Evolutionary conservation across 2,329 filamentous ascomycete genomes (phyloP).

Genomic region (Pleomassaria siparia): DNA sequence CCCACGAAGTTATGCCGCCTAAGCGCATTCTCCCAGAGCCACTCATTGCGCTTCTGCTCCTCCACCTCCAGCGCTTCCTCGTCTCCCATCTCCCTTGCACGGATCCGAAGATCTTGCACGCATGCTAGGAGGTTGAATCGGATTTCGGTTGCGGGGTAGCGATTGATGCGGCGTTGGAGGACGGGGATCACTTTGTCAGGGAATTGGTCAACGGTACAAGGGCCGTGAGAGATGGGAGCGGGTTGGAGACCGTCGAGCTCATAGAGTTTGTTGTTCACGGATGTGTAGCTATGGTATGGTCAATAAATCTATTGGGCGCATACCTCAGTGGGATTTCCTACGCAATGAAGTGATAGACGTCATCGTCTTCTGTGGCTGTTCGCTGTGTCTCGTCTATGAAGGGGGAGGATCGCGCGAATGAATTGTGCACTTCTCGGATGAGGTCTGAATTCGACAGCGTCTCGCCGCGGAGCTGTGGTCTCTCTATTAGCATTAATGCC

Average conservation of each 20-base stretch:
- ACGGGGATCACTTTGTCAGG: slow-evolving; percentile 82
- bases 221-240: slow-evolving; percentile 84
- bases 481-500: too few species aligned
- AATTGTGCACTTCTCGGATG: slow-evolving; percentile 74
- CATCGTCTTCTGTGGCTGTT: slow-evolving; percentile 71
- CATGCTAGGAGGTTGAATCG: slow-evolving; percentile 95
- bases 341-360: slow-evolving; percentile 97
- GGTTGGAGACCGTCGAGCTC: slow-evolving; percentile 95
- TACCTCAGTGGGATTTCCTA: slow-evolving; percentile 15
- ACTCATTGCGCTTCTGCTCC: slow-evolving; percentile 79
- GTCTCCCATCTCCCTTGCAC: slow-evolving; percentile 81
- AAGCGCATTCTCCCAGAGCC: slow-evolving; percentile 94
- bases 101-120: slow-evolving; percentile 77
- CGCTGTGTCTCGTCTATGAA: slow-evolving; percentile 90
- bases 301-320: slow-evolving; percentile 7
- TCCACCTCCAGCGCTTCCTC: slow-evolving; percentile 74
- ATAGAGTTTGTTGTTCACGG: slow-evolving; percentile 77
- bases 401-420: slow-evolving; percentile 82
- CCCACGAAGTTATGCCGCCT: slow-evolving; percentile 94
- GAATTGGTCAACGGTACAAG: slow-evolving; percentile 71
- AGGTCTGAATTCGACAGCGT: slow-evolving; percentile 67
- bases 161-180: slow-evolving; percentile 75
- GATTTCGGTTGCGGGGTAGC: slow-evolving; percentile 87
- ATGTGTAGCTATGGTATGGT: slow-evolving; percentile 62
- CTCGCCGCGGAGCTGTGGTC: slow-evolving; percentile 69